These are phyloP conservation scores for Tolypocladium guangdongense DNA, from an alignment of 2,329 filamentous ascomycete genomes.

Conservation along the genomic window DNA sequence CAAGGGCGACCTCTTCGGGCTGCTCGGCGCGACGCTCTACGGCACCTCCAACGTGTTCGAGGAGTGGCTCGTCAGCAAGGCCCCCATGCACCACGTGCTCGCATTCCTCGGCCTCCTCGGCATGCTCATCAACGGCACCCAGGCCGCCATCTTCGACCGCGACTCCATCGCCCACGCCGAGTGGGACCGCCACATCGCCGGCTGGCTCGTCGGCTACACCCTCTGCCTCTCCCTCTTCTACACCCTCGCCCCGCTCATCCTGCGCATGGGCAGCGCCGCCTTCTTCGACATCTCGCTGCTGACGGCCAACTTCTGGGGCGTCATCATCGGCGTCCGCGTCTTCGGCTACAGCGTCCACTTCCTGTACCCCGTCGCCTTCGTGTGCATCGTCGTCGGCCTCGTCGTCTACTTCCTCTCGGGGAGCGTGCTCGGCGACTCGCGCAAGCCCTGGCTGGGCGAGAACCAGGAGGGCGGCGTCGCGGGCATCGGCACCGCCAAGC, in stretches of 20 bases:
- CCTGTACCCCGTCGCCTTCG: slow-evolving; percentile 93
- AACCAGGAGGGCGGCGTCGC: slow-evolving; percentile 73
- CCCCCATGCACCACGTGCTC: slow-evolving; percentile 85
- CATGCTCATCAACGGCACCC: slow-evolving; percentile 81
- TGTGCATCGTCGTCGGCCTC: slow-evolving; percentile 78
- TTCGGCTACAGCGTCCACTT: slow-evolving; percentile 74
- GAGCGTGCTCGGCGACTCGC: slow-evolving; percentile 70
- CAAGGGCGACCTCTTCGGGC: slow-evolving; percentile 86
- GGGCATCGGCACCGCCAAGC: slow-evolving; percentile 77
- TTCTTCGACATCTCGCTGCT: slow-evolving; percentile 95
- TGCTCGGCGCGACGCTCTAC: slow-evolving; percentile 84
- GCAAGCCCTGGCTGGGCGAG: slow-evolving; percentile 89
- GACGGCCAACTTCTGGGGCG: slow-evolving; percentile 94
- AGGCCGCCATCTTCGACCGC: slow-evolving; percentile 88
- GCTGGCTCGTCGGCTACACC: slow-evolving; percentile 86
- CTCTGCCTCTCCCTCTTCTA: slow-evolving; percentile 78
- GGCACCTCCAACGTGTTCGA: slow-evolving; percentile 85
- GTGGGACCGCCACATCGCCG: slow-evolving; percentile 39
- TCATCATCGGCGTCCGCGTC: slow-evolving; percentile 81
- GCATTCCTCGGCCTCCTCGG: slow-evolving; percentile 84
- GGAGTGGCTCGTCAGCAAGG: slow-evolving; percentile 83
- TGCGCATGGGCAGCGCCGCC: slow-evolving; percentile 81
- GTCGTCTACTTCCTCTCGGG: slow-evolving; percentile 81
- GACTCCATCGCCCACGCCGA: slow-evolving; percentile 5
- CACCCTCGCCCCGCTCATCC: slow-evolving; percentile 71